A percentile compares a stretch with the other conserved stretches of the same genome.
Conservation (phyloP, 2,329 filamentous ascomycete genomes). For the Aurifilum marmelostoma region DNA sequence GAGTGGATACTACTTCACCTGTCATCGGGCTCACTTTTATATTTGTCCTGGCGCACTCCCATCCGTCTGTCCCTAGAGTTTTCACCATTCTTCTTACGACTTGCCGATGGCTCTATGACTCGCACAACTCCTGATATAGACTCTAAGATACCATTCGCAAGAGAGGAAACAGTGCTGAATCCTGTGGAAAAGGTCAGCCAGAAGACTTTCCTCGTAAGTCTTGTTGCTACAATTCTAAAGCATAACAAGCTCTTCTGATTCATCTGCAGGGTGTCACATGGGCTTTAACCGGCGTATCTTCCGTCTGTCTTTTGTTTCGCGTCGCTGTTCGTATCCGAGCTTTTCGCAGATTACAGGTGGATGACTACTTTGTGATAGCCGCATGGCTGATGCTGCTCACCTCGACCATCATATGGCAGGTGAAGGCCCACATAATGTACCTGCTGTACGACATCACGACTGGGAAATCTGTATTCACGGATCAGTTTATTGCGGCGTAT, state of each 20-base stretch:
- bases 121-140: background rate
- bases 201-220: constrained; percentile 1
- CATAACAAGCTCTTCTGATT: background rate
- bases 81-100: background rate
- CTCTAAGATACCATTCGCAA: background rate
- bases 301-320: background rate
- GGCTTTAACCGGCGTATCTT: background rate
- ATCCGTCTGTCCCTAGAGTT: background rate
- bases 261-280: background rate
- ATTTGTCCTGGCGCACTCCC: background rate
- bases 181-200: constrained; percentile 6
- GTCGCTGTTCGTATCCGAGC: constrained; percentile 1
- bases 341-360: constrained; percentile 1
- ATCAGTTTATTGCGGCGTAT: background rate
- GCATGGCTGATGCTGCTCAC: constrained; percentile 8
- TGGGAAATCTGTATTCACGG: background rate
- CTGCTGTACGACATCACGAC: background rate
- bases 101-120: background rate
- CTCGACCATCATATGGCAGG: constrained; percentile 7
- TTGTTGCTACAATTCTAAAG: background rate
- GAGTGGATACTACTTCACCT: background rate
- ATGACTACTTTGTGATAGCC: constrained; percentile 5
- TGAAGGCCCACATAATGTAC: constrained; percentile 6
- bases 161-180: constrained; percentile 1
- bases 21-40: background rate